Conservation (phyloP, 495 filamentous ascomycete genomes). For the Delitschia confertaspora region DNA sequence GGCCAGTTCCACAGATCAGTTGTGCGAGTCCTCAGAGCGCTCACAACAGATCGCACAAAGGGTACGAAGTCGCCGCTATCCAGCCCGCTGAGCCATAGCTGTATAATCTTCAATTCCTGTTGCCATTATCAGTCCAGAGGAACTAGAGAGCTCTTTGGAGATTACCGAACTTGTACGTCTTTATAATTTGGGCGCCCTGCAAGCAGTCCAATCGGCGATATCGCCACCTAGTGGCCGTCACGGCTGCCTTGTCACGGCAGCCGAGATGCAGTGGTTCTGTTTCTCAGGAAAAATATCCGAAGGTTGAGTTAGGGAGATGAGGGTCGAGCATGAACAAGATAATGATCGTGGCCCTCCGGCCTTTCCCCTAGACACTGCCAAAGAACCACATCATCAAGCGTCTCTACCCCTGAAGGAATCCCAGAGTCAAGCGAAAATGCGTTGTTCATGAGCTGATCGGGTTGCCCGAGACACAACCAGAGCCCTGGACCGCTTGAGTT, state of each 20-base stretch:
- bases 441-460: slow-evolving; percentile 3
- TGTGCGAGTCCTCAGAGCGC: slow-evolving; percentile 25
- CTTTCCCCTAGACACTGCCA: background rate
- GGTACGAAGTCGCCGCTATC: slow-evolving; percentile 8
- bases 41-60: slow-evolving; percentile 2
- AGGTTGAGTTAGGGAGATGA: background rate
- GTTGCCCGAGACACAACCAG: slow-evolving; percentile 19
- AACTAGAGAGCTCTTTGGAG: background rate
- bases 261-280: no score
- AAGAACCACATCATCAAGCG: background rate
- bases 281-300: no score
- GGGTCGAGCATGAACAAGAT: background rate
- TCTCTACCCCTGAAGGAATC: background rate
- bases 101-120: slow-evolving; percentile 1
- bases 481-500: background rate
- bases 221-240: slow-evolving; percentile 26
- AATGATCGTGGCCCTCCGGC: background rate
- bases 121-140: background rate
- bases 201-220: slow-evolving; percentile 10
- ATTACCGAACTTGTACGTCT: slow-evolving; percentile 6
- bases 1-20: slow-evolving; percentile 26
- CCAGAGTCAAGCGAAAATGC: background rate
- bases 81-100: slow-evolving; percentile 6
- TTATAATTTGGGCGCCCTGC: slow-evolving; percentile 4
- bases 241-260: no score